Conservation (phyloP, 139 green algal genomes). For the Astrephomene gubernaculifera region DNA sequence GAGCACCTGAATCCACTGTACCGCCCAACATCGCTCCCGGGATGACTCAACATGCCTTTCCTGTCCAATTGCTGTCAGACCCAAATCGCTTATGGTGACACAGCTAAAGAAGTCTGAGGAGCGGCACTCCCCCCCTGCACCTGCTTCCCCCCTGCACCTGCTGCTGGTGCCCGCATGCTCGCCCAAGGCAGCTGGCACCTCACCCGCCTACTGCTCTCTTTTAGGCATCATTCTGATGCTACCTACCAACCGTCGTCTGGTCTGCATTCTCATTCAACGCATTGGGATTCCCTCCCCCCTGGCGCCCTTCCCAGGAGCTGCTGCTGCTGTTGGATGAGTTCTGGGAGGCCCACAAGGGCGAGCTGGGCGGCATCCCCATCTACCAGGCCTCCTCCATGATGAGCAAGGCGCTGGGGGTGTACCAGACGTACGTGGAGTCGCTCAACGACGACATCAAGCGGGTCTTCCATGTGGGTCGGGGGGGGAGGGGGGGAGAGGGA, state of each 20-base stretch:
- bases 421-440: slow-evolving; percentile 97
- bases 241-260: too few relatives aligned
- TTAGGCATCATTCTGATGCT: too few relatives aligned
- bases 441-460: slow-evolving; percentile 95
- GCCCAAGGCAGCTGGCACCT: too few relatives aligned
- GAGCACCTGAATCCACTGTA: too few relatives aligned
- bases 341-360: slow-evolving; percentile 84
- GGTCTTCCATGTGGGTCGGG: slow-evolving; percentile 74
- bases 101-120: too few relatives aligned
- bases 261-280: too few relatives aligned
- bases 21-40: too few relatives aligned
- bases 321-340: slow-evolving; percentile 98
- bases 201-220: too few relatives aligned
- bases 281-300: too few relatives aligned
- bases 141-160: too few relatives aligned
- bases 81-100: neutral
- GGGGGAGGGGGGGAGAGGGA: neutral
- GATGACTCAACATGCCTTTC: neutral
- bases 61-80: slow-evolving; percentile 34
- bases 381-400: slow-evolving; percentile 90
- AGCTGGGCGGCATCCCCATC: slow-evolving; percentile 93
- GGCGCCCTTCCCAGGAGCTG: slow-evolving; percentile 80
- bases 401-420: slow-evolving; percentile 83
- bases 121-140: too few relatives aligned
- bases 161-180: too few relatives aligned